Percentiles rank a stretch among this genome's conserved stretches.
These are phyloP conservation scores for Ustilago xerochloae DNA, from an alignment of 1,284 basidiomycete species.

Conservation along the genomic window DNA sequence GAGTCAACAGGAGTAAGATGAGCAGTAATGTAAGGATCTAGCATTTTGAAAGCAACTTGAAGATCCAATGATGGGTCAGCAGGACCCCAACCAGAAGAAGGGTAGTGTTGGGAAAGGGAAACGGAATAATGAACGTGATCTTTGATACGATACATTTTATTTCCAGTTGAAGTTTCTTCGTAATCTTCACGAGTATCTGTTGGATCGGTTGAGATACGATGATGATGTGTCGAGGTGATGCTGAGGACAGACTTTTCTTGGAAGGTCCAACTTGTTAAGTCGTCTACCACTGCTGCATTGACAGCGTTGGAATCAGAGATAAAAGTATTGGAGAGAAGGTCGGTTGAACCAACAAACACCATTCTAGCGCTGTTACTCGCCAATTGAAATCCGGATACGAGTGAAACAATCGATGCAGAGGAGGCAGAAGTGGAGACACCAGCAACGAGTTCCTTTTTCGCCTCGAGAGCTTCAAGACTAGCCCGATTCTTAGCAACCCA, in stretches of 20 bases:
- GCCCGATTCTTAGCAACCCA: slow-evolving; percentile 42
- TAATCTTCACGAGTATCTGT: slow-evolving; percentile 60
- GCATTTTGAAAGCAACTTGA: slow-evolving; percentile 96
- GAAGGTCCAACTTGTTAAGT: slow-evolving; percentile 89
- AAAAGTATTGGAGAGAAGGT: slow-evolving; percentile 75
- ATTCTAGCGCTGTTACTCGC: slow-evolving; percentile 78
- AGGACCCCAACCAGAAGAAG: slow-evolving; percentile 77
- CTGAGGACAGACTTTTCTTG: slow-evolving; percentile 85
- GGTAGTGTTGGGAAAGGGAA: slow-evolving; percentile 76
- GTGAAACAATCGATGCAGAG: slow-evolving; percentile 66
- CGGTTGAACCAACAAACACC: slow-evolving; percentile 83
- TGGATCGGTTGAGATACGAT: slow-evolving; percentile 73
- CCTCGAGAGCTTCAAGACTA: slow-evolving; percentile 41
- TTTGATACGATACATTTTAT: slow-evolving; percentile 84
- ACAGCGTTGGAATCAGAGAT: slow-evolving; percentile 67
- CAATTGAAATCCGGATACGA: slow-evolving; percentile 91
- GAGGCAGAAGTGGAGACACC: slow-evolving; percentile 29
- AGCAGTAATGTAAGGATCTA: slow-evolving; percentile 75
- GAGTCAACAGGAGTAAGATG: slow-evolving; percentile 32
- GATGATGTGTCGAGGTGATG: slow-evolving; percentile 79
- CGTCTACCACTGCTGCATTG: slow-evolving; percentile 79
- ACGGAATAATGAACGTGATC: slow-evolving; percentile 80
- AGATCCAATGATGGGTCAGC: slow-evolving; percentile 79
- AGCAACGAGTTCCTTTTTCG: slow-evolving; percentile 40
- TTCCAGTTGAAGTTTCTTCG: slow-evolving; percentile 69